Evolutionary conservation across 2,329 filamentous ascomycete genomes (phyloP), one percentile per base, ranked within the genome.

Genomic region (Curvularia verruculosa): DNA sequence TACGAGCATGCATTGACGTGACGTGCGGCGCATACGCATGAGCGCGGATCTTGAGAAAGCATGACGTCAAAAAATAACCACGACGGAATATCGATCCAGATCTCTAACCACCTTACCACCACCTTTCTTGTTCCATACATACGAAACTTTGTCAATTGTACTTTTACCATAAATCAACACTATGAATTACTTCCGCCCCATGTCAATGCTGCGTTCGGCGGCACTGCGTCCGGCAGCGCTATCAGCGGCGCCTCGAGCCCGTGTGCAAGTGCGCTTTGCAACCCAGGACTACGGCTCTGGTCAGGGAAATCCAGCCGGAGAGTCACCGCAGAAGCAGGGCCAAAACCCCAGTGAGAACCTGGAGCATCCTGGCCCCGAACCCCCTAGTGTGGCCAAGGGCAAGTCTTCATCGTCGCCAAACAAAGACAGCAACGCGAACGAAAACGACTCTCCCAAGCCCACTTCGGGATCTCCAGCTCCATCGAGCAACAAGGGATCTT

Each of bases 351-450:
- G 74, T 13, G 75, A 75, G 52, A 64, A 77, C 59, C 61, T 76
- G 28, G 79, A 81, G 68, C 79, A 81, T 57, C 79, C 79, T 1
- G 79, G 79, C 5, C 78, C 79, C 5, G 67, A 77, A 56, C 71
- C 79, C 9, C 78, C 79, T 3, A 76, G 78, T 56, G 76, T 72
- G 5, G 78, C 74, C n/a, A 63, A 77, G 54, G 70, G 66, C 46
- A 65, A 74, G 41, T 63, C 67, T 3, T 69, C 66, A 9, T 70
- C 70, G 4, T 69, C 71, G 12, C 72, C 72, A 23, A 69, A 71
- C 54, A 58, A 67, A n/a, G 58, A 68, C 41, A 61, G 60, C 28
- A 61, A 59, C 37, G 26, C 56, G 3, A 49, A 45, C 31, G 52
- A 56, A 18, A 61, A 56, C 23, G 49, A 54, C 28, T 44, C 63